These are phyloP conservation scores for Nepenthes mirabilis DNA, from an alignment of 148 eudicot species.

Conservation along the genomic window DNA sequence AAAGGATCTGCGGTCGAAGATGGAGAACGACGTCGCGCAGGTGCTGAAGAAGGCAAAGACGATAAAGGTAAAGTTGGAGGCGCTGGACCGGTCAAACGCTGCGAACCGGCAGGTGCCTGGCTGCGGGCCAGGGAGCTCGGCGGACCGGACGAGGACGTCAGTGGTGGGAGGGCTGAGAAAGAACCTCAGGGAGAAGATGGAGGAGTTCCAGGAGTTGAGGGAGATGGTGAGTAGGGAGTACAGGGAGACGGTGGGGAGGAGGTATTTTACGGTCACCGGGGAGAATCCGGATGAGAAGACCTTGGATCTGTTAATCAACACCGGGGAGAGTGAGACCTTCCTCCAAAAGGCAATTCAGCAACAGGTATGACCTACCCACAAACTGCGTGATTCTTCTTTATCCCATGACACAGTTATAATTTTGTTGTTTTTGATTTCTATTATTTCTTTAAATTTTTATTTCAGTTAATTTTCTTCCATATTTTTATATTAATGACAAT, in stretches of 20 bases:
- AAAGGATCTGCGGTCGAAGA: constrained; percentile 39
- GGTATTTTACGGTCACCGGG: constrained; percentile 84
- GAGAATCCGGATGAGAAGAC: constrained; percentile 63
- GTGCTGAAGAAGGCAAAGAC: constrained; percentile 61
- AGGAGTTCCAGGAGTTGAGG: constrained; percentile 50
- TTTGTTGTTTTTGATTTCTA: too few relatives aligned
- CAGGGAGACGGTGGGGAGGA: constrained; percentile 63
- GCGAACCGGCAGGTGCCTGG: constrained; percentile 56
- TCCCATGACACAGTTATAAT: too few relatives aligned
- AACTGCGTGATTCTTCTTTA: too few relatives aligned
- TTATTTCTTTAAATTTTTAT: too few relatives aligned
- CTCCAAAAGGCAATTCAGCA: constrained; percentile 76
- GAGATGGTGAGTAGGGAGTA: constrained; percentile 46
- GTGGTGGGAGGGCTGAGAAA: constrained; percentile 68
- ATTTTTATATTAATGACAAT: too few relatives aligned
- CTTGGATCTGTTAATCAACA: constrained; percentile 54
- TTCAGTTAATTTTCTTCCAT: too few relatives aligned
- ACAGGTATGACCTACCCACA: constrained; percentile 23
- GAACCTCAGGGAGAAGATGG: constrained; percentile 64
- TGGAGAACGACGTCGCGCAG: constrained; percentile 54
- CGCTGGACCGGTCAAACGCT: constrained; percentile 57
- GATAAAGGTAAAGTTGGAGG: constrained; percentile 48
- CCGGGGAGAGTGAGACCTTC: constrained; percentile 82
- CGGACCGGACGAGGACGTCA: constrained; percentile 64
- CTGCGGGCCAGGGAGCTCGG: constrained; percentile 80